Conservation (phyloP, 495 filamentous ascomycete genomes). For the Aspergillus cristatus region DNA sequence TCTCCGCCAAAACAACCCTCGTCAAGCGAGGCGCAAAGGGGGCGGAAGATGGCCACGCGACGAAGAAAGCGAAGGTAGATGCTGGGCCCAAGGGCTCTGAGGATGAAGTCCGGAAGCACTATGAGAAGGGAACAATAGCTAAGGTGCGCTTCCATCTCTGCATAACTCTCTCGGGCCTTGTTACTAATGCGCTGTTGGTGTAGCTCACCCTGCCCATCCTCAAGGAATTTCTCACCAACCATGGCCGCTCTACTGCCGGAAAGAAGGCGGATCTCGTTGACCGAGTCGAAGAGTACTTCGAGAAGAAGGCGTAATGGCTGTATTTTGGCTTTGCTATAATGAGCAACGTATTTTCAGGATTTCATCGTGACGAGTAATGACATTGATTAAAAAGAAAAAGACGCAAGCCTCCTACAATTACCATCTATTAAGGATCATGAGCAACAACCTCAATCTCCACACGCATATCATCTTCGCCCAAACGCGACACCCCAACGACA, state of each 20-base stretch:
- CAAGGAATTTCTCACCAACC: conserved; percentile 56
- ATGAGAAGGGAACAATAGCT: conserved; percentile 49
- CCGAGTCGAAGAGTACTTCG: conserved; percentile 67
- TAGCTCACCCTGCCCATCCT: conserved; percentile 60
- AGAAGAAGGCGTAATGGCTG: conserved; percentile 32
- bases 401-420: too few species aligned
- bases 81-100: conserved; percentile 30
- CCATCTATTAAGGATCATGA: conserved; percentile 25
- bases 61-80: conserved; percentile 45
- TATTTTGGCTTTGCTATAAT: not conserved
- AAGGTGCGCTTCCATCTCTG: conserved; percentile 34
- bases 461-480: conserved; percentile 39
- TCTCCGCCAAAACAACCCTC: conserved; percentile 28
- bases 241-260: conserved; percentile 51
- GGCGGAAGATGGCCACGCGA: conserved; percentile 17
- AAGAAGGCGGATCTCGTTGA: conserved; percentile 78
- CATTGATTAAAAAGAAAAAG: too few species aligned
- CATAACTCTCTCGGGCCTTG: conserved; percentile 1
- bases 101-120: conserved; percentile 52
- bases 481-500: conserved; percentile 30
- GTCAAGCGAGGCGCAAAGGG: conserved; percentile 39
- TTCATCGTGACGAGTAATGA: too few species aligned
- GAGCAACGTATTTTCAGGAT: too few species aligned
- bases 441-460: conserved; percentile 50
- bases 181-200: not conserved